Evolutionary conservation across 257 asterid species (phyloP), one percentile per base, ranked within the genome.

Genomic region (Anisodus tanguticus): DNA sequence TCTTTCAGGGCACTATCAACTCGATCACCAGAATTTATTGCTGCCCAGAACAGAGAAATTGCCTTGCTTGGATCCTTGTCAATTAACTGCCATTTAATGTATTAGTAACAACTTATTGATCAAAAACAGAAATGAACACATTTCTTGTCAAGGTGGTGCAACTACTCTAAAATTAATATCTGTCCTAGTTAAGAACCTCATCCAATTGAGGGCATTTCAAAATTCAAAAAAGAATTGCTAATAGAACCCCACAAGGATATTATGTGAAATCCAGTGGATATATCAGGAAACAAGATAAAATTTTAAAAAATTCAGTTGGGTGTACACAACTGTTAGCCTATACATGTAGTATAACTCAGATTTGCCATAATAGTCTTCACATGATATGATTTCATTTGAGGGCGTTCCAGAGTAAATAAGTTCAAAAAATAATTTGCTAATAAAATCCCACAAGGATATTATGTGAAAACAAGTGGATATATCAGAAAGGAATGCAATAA

Each of bases 1-100:
- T 97, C 99, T 86, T 97, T 97, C 13, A 97, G 88, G 70, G 99
- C 96, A 89, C 99, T 97, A 26, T 95, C 97, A 6, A 93, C 96
- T 62, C 98, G 90, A 87, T 97, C 99, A 19, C 98, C 97, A 9
- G 97, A 88, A 85, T 97, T 97, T 67, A 97, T 97, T 16, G 99
- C 95, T 0, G 98, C 91, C 99, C 99, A 97, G 87, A 97, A 97
- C 74, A 97, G 90, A 82, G 98, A 93, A 64, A 97, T 77, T 2
- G 99, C 98, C 91, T 83, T 91, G 91, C 89, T 87, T 64, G 97
- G 98, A 88, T 97, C 97, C 84, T 86, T 90, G 19, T 89, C 91
- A 58, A 90, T 85, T 66, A 90, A 78, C 93, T 90, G 80, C 22
- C 81, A 64, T 62, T 54, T 43, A 26, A 45, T 31, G 35, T n/a